Conservation (phyloP, 257 asterid genomes). For the Vinca minor region DNA sequence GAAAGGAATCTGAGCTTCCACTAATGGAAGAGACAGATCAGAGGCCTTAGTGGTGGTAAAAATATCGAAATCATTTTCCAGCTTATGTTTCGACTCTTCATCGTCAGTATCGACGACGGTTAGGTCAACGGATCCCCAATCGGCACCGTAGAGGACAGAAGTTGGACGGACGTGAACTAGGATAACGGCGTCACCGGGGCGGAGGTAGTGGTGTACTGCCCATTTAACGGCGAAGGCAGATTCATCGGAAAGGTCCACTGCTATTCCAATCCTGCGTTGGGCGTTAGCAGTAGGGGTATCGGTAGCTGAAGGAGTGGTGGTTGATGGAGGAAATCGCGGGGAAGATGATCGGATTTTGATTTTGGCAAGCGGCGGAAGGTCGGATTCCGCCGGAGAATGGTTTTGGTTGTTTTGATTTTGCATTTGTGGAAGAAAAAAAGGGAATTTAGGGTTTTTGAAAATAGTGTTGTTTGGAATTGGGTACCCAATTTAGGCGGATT, state of each 20-base stretch:
- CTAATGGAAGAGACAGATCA: slow-evolving; percentile 71
- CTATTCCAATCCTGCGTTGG: slow-evolving; percentile 79
- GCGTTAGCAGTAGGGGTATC: slow-evolving; percentile 82
- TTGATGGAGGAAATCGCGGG: slow-evolving; percentile 75
- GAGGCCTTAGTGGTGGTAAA: slow-evolving; percentile 64
- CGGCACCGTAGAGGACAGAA: slow-evolving; percentile 87
- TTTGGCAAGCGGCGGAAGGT: slow-evolving; percentile 68
- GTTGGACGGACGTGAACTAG: slow-evolving; percentile 81
- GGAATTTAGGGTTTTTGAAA: slow-evolving; percentile 13
- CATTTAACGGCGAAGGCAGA: slow-evolving; percentile 83
- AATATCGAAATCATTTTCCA: slow-evolving; percentile 66
- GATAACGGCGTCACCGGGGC: slow-evolving; percentile 81
- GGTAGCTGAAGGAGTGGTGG: slow-evolving; percentile 55
- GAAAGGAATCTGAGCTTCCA: slow-evolving; percentile 78
- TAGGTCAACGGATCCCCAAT: slow-evolving; percentile 83
- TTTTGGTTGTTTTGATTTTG: slow-evolving; percentile 40
- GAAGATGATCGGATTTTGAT: slow-evolving; percentile 83
- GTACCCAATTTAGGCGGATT: neutral
- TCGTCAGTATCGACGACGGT: slow-evolving; percentile 54
- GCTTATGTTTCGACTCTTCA: slow-evolving; percentile 58
- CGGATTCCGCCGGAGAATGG: slow-evolving; percentile 52
- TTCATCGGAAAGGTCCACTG: slow-evolving; percentile 78
- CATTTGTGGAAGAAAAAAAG: neutral
- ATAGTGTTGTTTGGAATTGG: neutral
- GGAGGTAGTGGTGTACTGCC: slow-evolving; percentile 72